A percentile compares a stretch with the other conserved stretches of the same genome.
phyloP scores from a whole-genome alignment of 306 rosid species.

The Quercus engelmannii region DNA sequence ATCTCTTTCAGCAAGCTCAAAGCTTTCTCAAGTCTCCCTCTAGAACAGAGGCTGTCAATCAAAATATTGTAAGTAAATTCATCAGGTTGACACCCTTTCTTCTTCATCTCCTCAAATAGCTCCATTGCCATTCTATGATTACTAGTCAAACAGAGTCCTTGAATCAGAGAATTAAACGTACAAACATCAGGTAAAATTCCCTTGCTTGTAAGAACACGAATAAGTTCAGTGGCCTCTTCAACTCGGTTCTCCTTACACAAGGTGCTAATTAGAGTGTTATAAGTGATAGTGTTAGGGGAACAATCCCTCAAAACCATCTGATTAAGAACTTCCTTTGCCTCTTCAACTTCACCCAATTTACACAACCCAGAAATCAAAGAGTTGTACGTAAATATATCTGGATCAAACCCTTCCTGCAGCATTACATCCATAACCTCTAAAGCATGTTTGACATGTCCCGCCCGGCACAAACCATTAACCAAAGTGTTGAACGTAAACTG shows the following conservation, averaged over 20 bases:
- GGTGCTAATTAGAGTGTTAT: constrained; percentile 64
- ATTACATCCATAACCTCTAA: constrained; percentile 75
- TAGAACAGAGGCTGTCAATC: constrained; percentile 65
- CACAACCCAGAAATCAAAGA: constrained; percentile 75
- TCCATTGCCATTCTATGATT: constrained; percentile 65
- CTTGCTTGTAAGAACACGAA: constrained; percentile 51
- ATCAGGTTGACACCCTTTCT: constrained; percentile 66
- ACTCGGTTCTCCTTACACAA: constrained; percentile 75
- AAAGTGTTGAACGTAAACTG: constrained; percentile 70
- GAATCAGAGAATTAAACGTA: constrained; percentile 80
- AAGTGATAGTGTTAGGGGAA: constrained; percentile 69
- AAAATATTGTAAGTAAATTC: constrained; percentile 80
- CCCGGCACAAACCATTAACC: constrained; percentile 71
- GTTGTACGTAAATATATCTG: constrained; percentile 74
- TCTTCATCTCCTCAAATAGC: constrained; percentile 83
- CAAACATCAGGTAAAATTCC: constrained; percentile 86
- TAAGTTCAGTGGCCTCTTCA: constrained; percentile 74
- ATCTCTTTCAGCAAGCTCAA: constrained; percentile 65
- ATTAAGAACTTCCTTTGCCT: constrained; percentile 67
- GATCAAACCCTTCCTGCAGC: constrained; percentile 75
- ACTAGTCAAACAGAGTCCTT: constrained; percentile 62
- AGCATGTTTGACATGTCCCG: constrained; percentile 64
- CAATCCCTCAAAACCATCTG: constrained; percentile 72
- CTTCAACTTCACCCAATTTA: constrained; percentile 64
- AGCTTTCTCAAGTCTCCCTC: constrained; percentile 59